phyloP scores from a whole-genome alignment of 495 filamentous ascomycete species.

The Umbilicaria muhlenbergii region DNA sequence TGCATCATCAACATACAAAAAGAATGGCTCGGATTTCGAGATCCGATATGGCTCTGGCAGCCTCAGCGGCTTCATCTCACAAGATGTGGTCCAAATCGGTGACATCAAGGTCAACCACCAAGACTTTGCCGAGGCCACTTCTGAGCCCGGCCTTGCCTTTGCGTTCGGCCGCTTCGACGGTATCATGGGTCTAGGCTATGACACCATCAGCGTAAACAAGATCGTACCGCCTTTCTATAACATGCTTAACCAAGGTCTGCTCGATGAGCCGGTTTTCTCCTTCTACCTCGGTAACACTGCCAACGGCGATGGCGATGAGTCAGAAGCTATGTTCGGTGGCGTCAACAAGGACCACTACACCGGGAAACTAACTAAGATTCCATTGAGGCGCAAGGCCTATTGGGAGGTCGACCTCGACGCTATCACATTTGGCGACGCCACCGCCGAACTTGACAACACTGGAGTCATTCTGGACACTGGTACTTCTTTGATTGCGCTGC shows the following conservation, averaged over 20 bases:
- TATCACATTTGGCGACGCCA: slow-evolving; percentile 70
- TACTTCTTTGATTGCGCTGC: slow-evolving; percentile 93
- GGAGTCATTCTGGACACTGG: slow-evolving; percentile 97
- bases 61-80: slow-evolving; percentile 84
- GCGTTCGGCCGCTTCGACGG: slow-evolving; percentile 97
- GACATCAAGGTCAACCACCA: slow-evolving; percentile 77
- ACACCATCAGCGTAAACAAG: slow-evolving; percentile 89
- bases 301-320: slow-evolving; percentile 53
- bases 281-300: slow-evolving; percentile 82
- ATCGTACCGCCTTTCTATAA: slow-evolving; percentile 94
- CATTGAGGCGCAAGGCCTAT: slow-evolving; percentile 94
- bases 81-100: slow-evolving; percentile 73
- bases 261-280: slow-evolving; percentile 88
- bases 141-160: slow-evolving; percentile 90
- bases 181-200: slow-evolving; percentile 89
- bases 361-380: slow-evolving; percentile 83
- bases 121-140: slow-evolving; percentile 89
- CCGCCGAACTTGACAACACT: slow-evolving; percentile 79
- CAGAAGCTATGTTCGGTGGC: slow-evolving; percentile 85
- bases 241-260: slow-evolving; percentile 72
- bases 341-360: slow-evolving; percentile 74
- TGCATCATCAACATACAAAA: slow-evolving; percentile 77
- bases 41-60: slow-evolving; percentile 94
- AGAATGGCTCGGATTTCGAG: slow-evolving; percentile 82
- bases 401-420: slow-evolving; percentile 97